Conservation (phyloP, 352 stramenopile species). For the Phytophthora tentaculata region DNA sequence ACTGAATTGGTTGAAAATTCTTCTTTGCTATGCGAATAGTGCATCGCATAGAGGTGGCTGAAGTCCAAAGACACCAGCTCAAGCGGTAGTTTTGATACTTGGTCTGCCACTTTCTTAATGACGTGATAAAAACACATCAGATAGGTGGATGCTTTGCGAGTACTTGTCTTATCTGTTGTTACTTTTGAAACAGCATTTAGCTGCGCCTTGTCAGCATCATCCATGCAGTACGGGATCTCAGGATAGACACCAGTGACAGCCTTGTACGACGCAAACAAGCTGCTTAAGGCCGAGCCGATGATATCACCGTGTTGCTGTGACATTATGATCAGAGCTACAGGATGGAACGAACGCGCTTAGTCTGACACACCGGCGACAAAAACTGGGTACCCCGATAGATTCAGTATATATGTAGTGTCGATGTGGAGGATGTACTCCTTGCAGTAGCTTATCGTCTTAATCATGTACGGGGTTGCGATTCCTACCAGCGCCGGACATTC, state of each 20-base stretch:
- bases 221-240: background rate
- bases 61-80: background rate
- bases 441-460: constrained; percentile 4
- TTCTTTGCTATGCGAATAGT: background rate
- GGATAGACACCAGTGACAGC: background rate
- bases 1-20: background rate
- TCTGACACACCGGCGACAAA: background rate
- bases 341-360: background rate
- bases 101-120: constrained; percentile 1
- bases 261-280: background rate
- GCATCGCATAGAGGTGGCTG: constrained; percentile 16
- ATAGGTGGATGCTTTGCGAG: background rate
- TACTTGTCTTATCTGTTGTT: background rate
- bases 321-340: background rate
- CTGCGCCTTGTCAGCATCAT: background rate
- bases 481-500: constrained; percentile 6
- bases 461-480: constrained; percentile 13
- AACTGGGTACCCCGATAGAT: background rate
- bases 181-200: background rate
- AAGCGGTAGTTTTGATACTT: background rate
- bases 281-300: background rate
- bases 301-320: background rate
- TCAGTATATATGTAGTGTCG: constrained; percentile 1
- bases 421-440: constrained; percentile 8
- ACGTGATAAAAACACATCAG: constrained; percentile 6